Base-by-base conservation (phyloP, 257 asterid genomes). In the Gentiana dahurica region DNA sequence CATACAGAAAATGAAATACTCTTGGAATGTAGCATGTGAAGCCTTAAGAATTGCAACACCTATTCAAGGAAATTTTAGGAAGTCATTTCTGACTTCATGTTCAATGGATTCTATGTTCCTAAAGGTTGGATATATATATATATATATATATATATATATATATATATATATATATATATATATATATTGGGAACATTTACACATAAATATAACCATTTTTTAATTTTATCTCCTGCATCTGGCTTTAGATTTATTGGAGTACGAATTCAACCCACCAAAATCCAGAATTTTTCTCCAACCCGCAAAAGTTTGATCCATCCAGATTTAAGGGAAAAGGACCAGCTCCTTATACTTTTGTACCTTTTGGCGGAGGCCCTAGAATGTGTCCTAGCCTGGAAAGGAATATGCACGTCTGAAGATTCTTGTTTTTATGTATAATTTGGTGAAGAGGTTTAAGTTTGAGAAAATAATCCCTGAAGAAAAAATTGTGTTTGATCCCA, bases 11-110 rank as follows among this genome's bases (percentile, higher is more conserved):
- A 80, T 80, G 87, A 80, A 71, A 53, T 77, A 77, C 43, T 80
- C 84, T 39, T 77, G 87, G 84, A 80, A 77, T 36, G 87, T 80
- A 9, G 87, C 87, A 6, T 80, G 84, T 54, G 84, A 80, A 62
- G 81, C 77, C 5, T 5, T 80, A 48, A 64, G 84, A 52, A 79
- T 80, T 44, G 75, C 87, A 43, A 81, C 87, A n/a, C 84, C 87
- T 2, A 73, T 80, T 24, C 84, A 71, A 48, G 87, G 84, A 38
- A 77, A 79, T 39, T 80, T 77, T 33, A 66, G 87, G 84, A 77
- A 70, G 84, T 76, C 77, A 48, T 80, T n/a, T 33, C 62, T 33
- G 84, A 80, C 49, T 77, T 80, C 63, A 72, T 63, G 34, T 77
- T 52, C 70, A 72, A 77, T 9, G 87, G 84, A 15, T 80, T 80